Conservation (phyloP, 352 stramenopile species). For the Globisporangium nagaii region DNA sequence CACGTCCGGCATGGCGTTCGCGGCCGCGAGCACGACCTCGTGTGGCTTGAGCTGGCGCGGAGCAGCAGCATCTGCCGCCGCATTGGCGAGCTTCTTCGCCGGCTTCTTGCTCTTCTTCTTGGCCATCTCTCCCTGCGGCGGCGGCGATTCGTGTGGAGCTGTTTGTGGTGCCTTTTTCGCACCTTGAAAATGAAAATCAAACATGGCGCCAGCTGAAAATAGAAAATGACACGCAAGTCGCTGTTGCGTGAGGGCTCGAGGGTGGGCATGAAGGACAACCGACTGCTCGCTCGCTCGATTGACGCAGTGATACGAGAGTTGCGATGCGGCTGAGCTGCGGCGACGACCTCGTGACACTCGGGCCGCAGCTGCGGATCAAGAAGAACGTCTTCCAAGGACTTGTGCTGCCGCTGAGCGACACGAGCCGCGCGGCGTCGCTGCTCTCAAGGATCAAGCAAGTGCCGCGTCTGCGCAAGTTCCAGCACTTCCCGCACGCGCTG, state of each 20-base stretch:
- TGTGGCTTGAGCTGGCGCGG: background rate
- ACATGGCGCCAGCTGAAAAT: slow-evolving; percentile 4
- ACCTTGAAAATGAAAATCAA: background rate
- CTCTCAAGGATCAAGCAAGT: slow-evolving; percentile 22
- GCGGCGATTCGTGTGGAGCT: too few relatives aligned
- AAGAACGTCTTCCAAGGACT: slow-evolving; percentile 73
- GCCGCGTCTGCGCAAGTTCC: slow-evolving; percentile 34
- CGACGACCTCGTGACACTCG: slow-evolving; percentile 28
- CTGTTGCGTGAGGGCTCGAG: too few relatives aligned
- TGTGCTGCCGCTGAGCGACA: slow-evolving; percentile 32
- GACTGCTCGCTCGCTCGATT: too few relatives aligned
- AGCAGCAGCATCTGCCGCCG: background rate
- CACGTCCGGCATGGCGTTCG: slow-evolving; percentile 53
- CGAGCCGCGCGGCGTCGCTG: slow-evolving; percentile 13
- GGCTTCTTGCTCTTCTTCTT: slow-evolving; percentile 21
- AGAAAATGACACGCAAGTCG: background rate
- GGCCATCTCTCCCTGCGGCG: slow-evolving; percentile 6
- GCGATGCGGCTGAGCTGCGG: slow-evolving; percentile 8
- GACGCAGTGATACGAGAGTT: background rate
- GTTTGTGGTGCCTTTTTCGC: too few relatives aligned
- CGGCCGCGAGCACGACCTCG: slow-evolving; percentile 28
- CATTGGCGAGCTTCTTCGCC: slow-evolving; percentile 7
- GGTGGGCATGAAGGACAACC: too few relatives aligned
- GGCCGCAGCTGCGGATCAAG: slow-evolving; percentile 49
- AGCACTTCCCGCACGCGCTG: slow-evolving; percentile 44